These are phyloP conservation scores for Sporothrix globosa DNA, from an alignment of 2,329 filamentous ascomycete species.

Conservation along the genomic window DNA sequence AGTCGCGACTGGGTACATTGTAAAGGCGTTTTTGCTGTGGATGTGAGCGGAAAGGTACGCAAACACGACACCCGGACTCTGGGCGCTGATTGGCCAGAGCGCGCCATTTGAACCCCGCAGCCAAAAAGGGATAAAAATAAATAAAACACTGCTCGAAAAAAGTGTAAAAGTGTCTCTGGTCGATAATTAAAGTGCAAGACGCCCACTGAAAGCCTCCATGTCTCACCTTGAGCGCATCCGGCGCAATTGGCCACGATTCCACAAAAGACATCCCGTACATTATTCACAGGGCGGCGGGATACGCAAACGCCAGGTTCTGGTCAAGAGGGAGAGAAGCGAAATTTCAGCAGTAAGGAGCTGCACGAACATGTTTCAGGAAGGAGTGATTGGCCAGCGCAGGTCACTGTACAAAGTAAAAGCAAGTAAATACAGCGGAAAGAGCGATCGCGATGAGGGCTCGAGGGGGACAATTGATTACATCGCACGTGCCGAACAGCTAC, in stretches of 20 bases:
- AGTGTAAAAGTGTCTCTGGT: slow-evolving; percentile 10
- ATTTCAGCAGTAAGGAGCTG: slow-evolving; percentile 4
- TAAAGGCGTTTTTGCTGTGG: background rate
- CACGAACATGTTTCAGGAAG: background rate
- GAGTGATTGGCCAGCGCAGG: background rate
- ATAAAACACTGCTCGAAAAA: slow-evolving; percentile 14
- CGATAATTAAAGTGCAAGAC: background rate
- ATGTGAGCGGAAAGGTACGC: background rate
- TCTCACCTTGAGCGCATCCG: slow-evolving; percentile 25
- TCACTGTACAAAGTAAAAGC: background rate
- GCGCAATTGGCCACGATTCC: background rate
- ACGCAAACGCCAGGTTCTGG: background rate
- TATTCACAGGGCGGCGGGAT: slow-evolving; percentile 9
- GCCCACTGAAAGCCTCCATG: background rate
- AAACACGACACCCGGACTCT: slow-evolving; percentile 7
- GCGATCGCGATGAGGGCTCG: background rate
- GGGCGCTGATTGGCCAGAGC: slow-evolving; percentile 30
- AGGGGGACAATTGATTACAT: background rate
- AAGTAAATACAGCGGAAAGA: slow-evolving; percentile 21
- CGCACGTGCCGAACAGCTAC: background rate
- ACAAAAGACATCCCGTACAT: background rate
- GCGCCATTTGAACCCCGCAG: slow-evolving; percentile 28
- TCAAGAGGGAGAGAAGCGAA: background rate
- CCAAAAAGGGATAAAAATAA: slow-evolving; percentile 35
- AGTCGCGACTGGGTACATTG: slow-evolving; percentile 30